Evolutionary conservation across 2,329 filamentous ascomycete species (phyloP).

Genomic region (Orbilia javanica): DNA sequence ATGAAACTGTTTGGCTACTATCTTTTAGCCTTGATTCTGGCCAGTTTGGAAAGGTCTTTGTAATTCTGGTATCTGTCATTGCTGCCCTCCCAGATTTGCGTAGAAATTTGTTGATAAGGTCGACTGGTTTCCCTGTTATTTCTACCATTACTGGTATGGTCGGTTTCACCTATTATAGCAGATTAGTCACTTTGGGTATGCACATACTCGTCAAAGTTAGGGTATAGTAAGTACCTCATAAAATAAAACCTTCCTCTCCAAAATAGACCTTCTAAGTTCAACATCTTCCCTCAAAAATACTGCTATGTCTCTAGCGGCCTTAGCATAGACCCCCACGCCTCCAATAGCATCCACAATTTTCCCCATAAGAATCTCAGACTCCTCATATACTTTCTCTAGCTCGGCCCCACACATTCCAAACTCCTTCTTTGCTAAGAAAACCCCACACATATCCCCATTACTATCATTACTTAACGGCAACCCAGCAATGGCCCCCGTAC

Average conservation of each 20-base stretch:
- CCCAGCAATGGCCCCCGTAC: not conserved
- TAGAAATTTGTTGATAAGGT: slow-evolving; percentile 26
- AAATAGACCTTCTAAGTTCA: slow-evolving; percentile 23
- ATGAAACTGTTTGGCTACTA: not conserved
- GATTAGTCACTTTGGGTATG: not conserved
- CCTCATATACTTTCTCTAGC: slow-evolving; percentile 11
- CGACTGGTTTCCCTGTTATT: slow-evolving; percentile 25
- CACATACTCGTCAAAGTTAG: no score
- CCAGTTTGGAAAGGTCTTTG: not conserved
- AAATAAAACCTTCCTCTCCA: slow-evolving; percentile 7
- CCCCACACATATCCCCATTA: slow-evolving; percentile 9
- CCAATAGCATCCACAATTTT: slow-evolving; percentile 18
- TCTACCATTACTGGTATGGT: not conserved
- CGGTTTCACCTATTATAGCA: not conserved
- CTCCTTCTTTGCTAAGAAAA: slow-evolving; percentile 34
- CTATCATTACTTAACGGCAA: not conserved
- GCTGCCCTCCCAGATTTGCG: slow-evolving; percentile 1
- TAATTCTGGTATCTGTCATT: slow-evolving; percentile 4
- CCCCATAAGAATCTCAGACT: slow-evolving; percentile 37
- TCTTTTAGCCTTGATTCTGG: not conserved
- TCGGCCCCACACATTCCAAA: slow-evolving; percentile 5
- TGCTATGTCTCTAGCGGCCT: slow-evolving; percentile 1
- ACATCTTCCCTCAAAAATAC: not conserved
- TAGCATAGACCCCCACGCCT: slow-evolving; percentile 12
- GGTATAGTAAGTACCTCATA: slow-evolving; percentile 17